Conservation (phyloP, 768 basidiomycete species). For the Tulasnella calospora region DNA sequence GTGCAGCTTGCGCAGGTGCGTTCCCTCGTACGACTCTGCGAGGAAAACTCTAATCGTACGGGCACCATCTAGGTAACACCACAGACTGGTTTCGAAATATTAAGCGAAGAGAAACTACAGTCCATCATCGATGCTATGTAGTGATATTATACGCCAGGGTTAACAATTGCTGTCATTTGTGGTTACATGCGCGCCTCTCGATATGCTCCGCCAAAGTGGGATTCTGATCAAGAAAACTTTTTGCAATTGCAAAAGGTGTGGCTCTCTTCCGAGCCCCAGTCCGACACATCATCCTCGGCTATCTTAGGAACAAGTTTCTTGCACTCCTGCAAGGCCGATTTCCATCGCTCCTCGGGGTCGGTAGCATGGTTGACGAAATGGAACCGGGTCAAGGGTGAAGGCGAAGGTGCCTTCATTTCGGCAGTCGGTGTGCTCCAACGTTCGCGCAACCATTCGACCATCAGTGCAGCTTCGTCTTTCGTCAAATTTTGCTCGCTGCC, state of each 20-base stretch:
- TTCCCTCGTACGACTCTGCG: not conserved
- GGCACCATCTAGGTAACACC: conserved; percentile 60
- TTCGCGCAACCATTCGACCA: not conserved
- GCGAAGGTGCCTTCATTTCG: not conserved
- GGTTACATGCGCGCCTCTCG: no score
- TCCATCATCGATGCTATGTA: conserved; percentile 69
- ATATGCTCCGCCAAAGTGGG: no score
- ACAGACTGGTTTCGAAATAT: conserved; percentile 79
- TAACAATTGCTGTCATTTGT: not conserved
- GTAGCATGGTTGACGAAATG: not conserved
- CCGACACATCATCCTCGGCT: no score
- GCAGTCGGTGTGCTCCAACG: not conserved
- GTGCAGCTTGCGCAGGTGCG: conserved; percentile 91
- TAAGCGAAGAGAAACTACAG: conserved; percentile 75
- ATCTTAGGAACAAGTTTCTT: no score
- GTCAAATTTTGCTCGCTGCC: not conserved
- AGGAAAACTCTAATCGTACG: not conserved
- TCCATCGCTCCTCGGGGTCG: not conserved
- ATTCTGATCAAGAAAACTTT: no score
- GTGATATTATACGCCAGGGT: not conserved
- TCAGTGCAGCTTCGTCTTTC: not conserved
- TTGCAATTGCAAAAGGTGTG: no score
- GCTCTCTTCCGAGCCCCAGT: no score
- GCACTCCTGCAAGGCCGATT: not conserved
- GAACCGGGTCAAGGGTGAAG: not conserved